A percentile compares a stretch with the other conserved stretches of the same genome.
Conservation (phyloP, 176 grass and related monocot species). For the Eragrostis nindensis region DNA sequence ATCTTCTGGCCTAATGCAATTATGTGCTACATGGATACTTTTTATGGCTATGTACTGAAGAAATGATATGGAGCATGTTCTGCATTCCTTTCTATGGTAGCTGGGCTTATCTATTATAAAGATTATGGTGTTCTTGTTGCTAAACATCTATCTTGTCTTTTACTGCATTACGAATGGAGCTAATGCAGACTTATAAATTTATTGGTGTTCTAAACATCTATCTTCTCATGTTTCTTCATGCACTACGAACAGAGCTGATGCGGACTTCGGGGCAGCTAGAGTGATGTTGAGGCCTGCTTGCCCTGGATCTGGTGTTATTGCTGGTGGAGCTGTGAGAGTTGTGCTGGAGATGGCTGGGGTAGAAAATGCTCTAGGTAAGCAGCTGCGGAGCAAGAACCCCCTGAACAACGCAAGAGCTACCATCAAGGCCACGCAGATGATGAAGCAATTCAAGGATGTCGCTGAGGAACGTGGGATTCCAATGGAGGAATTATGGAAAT, state of each 20-base stretch:
- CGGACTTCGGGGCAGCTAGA: conserved; percentile 76
- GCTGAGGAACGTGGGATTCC: conserved; percentile 71
- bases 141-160: conserved; percentile 29
- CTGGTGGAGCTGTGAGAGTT: conserved; percentile 79
- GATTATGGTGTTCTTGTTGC: neutral
- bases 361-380: conserved; percentile 89
- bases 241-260: conserved; percentile 58
- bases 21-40: neutral
- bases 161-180: conserved; percentile 45
- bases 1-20: neutral
- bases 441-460: conserved; percentile 72
- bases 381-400: conserved; percentile 77
- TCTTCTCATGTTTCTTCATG: conserved; percentile 26
- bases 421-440: conserved; percentile 71
- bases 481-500: conserved; percentile 93
- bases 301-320: conserved; percentile 80
- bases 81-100: neutral
- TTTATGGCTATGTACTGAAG: neutral
- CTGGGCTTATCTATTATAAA: neutral
- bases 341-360: conserved; percentile 90
- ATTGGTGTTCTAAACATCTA: conserved; percentile 18
- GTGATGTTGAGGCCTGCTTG: conserved; percentile 92
- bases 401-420: conserved; percentile 89
- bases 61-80: neutral
- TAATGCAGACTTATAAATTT: conserved; percentile 51